These are phyloP conservation scores for Cytospora paraplurivora DNA, from an alignment of 2,329 filamentous ascomycete species.

Conservation along the genomic window DNA sequence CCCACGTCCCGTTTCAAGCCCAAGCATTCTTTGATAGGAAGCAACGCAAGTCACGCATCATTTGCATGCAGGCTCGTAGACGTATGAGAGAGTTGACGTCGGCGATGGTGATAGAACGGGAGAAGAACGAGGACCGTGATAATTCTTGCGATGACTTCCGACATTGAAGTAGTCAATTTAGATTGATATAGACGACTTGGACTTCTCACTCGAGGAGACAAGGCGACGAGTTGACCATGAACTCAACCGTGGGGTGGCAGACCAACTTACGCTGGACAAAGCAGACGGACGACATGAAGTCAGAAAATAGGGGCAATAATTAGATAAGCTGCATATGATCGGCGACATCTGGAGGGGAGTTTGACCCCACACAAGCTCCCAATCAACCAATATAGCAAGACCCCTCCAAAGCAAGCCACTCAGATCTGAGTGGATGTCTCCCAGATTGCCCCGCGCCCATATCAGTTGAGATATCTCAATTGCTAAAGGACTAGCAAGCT, in stretches of 20 bases:
- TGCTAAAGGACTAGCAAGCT: too few relatives aligned
- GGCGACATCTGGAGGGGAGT: too few relatives aligned
- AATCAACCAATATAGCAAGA: too few relatives aligned
- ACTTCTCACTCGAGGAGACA: neutral
- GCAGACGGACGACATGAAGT: neutral
- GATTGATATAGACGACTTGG: neutral
- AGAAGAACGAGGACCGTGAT: neutral
- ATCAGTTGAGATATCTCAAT: too few relatives aligned
- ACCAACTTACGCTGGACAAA: neutral
- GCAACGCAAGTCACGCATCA: too few relatives aligned
- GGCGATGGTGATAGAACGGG: neutral
- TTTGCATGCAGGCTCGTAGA: neutral
- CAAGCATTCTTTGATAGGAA: too few relatives aligned
- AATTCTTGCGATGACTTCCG: neutral
- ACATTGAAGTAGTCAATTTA: neutral
- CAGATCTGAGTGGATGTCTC: too few relatives aligned
- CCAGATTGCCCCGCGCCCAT: too few relatives aligned
- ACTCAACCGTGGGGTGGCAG: neutral
- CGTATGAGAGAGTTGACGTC: neutral
- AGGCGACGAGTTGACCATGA: neutral
- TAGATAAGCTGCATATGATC: neutral
- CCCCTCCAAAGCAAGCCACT: too few relatives aligned
- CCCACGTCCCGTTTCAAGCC: too few relatives aligned
- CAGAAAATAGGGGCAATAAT: neutral
- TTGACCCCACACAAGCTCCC: neutral